Base-by-base conservation (phyloP, 2,329 filamentous ascomycete species). In the Clonostachys byssicola region DNA sequence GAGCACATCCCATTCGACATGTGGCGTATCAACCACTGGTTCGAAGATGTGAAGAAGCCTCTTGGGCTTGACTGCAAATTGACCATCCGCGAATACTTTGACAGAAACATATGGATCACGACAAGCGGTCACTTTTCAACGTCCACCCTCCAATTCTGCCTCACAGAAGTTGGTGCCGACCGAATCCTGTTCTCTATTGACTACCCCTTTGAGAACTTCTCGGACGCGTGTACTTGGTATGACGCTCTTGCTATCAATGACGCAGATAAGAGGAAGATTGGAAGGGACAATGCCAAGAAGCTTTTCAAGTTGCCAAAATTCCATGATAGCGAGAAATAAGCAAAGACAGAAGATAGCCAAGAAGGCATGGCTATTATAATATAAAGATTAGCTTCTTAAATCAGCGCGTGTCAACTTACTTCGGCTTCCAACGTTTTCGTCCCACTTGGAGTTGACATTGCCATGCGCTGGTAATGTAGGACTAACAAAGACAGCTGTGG, bases 71-170 rank as follows among this genome's bases (percentile, higher is more conserved):
- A 58, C 10, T 77, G 74, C 62, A 71, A 78, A 62, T 70, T 71
- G 61, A 71, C 68, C 0, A 68, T 73, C 52, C 66, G 66, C 17
- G 69, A 80, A 16, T 81, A 81, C 59, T 81, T 81, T 59, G 65
- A 64, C 18, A 53, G 70, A 38, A 81, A 81, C 57, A 64, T 81
- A 48, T 81, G 74, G 73, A 72, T 81, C 52, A 81, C 78, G 5
- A 81, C 78, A 1, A 72, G 67, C 47, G 78, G 78, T 0, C 73
- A 81, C 56, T 81, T 81, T 53, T 79, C 73, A 1, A 79, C 75
- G 0, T 60, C 70, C 1, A 76, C 75, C 1, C 58, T 81, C 41
- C 65, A 78, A 51, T 80, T 70, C 45, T 72, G 71, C 42, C 64
- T 75, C 17, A 63, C 66, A 17, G 68, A 78, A 52, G 62, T 81